A percentile compares a stretch with the other conserved stretches of the same genome.
These are phyloP conservation scores for Limtongozyma cylindracea DNA, from an alignment of 805 yeast species.

Conservation along the genomic window DNA sequence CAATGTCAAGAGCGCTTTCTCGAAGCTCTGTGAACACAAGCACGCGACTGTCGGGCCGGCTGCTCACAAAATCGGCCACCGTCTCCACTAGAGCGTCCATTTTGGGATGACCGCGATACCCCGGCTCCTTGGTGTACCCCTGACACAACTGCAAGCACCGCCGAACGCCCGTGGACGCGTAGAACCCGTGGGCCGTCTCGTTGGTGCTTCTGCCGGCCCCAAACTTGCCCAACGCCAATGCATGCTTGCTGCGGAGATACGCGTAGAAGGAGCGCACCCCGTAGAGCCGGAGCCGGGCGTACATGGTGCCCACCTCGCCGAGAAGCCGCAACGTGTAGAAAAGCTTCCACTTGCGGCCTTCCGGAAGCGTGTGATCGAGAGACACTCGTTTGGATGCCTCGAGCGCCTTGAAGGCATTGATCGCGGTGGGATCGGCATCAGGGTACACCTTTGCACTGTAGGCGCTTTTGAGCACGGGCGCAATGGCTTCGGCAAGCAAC, in stretches of 20 bases:
- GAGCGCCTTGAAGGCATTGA: slow-evolving; percentile 48
- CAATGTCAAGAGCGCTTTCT: slow-evolving; percentile 77
- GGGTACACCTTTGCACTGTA: slow-evolving; percentile 35
- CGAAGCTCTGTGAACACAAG: slow-evolving; percentile 77
- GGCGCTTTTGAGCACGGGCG: slow-evolving; percentile 34
- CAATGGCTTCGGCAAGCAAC: slow-evolving; percentile 30
- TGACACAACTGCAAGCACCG: slow-evolving; percentile 19
- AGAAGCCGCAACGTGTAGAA: slow-evolving; percentile 35
- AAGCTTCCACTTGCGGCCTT: slow-evolving; percentile 54
- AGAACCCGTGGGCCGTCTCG: slow-evolving; percentile 35
- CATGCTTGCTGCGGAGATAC: slow-evolving; percentile 32
- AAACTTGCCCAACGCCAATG: slow-evolving; percentile 31
- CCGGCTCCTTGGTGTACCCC: slow-evolving; percentile 10
- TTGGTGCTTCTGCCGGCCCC: slow-evolving; percentile 32
- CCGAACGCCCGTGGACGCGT: slow-evolving; percentile 21
- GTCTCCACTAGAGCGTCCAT: slow-evolving; percentile 31
- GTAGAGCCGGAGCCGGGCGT: slow-evolving; percentile 47
- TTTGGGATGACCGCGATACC: slow-evolving; percentile 45
- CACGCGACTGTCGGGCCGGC: slow-evolving; percentile 30
- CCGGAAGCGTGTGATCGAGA: slow-evolving; percentile 25
- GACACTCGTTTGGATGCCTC: slow-evolving; percentile 37
- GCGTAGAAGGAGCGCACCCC: slow-evolving; percentile 59
- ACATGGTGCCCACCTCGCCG: slow-evolving; percentile 47
- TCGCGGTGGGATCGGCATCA: slow-evolving; percentile 34
- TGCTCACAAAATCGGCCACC: slow-evolving; percentile 25